phyloP scores from a whole-genome alignment of 1,139 yeast genomes.

The Debaryomycetaceae sp. region DNA sequence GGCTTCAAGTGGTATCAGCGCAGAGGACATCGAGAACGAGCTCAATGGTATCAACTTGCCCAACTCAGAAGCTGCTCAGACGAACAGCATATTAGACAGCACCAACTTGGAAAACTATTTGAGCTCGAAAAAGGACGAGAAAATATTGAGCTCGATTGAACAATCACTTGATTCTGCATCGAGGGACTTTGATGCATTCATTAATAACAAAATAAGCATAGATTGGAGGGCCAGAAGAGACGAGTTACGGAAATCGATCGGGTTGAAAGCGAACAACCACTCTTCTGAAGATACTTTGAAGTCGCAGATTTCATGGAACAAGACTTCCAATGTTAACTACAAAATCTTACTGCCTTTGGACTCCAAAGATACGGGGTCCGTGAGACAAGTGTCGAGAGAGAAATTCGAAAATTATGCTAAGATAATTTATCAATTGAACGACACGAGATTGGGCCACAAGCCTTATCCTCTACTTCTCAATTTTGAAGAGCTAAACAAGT shows the following conservation, averaged over 20 bases:
- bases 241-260: conserved; percentile 67
- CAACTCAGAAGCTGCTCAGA: conserved; percentile 4
- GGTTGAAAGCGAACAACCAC: conserved; percentile 21
- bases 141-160: conserved; percentile 78
- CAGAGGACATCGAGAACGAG: conserved; percentile 80
- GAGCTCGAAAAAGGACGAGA: conserved; percentile 74
- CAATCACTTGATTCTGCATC: conserved; percentile 74
- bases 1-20: conserved; percentile 86
- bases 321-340: conserved; percentile 33
- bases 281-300: conserved; percentile 19
- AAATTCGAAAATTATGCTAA: conserved; percentile 74
- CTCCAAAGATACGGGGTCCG: conserved; percentile 14
- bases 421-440: conserved; percentile 66
- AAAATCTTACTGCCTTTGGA: conserved; percentile 34
- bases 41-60: conserved; percentile 38
- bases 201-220: conserved; percentile 66
- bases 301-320: conserved; percentile 35
- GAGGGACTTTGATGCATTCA: conserved; percentile 75
- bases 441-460: conserved; percentile 53
- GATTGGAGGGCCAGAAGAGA: conserved; percentile 84
- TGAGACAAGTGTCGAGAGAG: conserved; percentile 43
- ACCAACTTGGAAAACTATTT: conserved; percentile 52
- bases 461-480: conserved; percentile 50
- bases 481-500: conserved; percentile 52
- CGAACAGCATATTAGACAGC: conserved; percentile 5